Evolutionary conservation across 345 rosid species (phyloP).

Genomic region (Microthlaspi erraticum): DNA sequence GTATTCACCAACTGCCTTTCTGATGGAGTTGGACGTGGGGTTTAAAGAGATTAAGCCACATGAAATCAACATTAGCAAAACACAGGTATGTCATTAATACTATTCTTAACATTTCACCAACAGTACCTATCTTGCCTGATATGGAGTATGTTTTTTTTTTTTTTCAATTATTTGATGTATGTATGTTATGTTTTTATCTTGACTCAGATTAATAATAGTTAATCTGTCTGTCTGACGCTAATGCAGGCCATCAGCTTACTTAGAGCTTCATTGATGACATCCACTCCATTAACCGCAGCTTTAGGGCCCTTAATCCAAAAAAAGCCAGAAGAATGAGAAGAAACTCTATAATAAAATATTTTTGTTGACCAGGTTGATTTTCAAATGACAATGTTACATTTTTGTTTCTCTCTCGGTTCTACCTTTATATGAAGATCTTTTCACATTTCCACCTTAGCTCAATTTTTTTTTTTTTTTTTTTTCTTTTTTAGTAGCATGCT

Average conservation of each 20-base stretch:
- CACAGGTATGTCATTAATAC: constrained; percentile 1
- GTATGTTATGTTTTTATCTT: neutral
- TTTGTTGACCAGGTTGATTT: too few species aligned
- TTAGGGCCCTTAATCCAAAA: neutral
- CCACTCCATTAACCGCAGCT: constrained; percentile 9
- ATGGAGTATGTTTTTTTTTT: too few species aligned
- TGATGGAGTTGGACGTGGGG: neutral
- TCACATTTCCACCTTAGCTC: neutral
- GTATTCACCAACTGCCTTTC: neutral
- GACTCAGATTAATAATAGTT: neutral
- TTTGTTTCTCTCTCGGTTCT: too few species aligned
- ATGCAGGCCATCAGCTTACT: constrained; percentile 16
- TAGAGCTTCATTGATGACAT: constrained; percentile 25
- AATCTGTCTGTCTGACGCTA: neutral
- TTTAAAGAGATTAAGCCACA: constrained; percentile 11
- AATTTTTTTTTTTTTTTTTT: too few species aligned
- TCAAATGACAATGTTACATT: too few species aligned
- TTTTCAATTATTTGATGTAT: too few species aligned
- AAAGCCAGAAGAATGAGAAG: too few species aligned
- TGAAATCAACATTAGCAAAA: constrained; percentile 10
- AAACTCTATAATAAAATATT: too few species aligned
- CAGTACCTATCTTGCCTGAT: too few species aligned
- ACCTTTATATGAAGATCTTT: neutral
- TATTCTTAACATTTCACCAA: too few species aligned
- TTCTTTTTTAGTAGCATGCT: neutral